These are phyloP conservation scores for Myriosclerotinia curreyana DNA, from an alignment of 2,329 filamentous ascomycete genomes.

Conservation along the genomic window DNA sequence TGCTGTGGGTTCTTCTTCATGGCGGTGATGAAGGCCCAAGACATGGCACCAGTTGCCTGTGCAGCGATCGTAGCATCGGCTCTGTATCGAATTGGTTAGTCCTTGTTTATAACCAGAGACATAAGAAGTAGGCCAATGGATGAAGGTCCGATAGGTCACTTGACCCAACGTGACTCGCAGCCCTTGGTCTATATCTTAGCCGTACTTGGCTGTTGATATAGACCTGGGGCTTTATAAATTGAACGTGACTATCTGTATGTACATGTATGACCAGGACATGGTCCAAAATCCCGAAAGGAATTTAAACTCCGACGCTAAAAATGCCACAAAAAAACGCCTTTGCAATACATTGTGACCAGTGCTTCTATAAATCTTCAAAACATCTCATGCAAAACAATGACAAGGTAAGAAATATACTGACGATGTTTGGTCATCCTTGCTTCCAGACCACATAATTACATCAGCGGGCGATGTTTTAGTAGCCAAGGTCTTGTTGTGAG, in stretches of 20 bases:
- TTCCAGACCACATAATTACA: conserved; percentile 97
- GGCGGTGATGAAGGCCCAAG: conserved; percentile 89
- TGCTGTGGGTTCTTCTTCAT: conserved; percentile 92
- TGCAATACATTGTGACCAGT: conserved; percentile 55
- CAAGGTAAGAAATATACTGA: conserved; percentile 50
- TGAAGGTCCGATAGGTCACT: conserved; percentile 21
- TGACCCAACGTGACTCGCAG: conserved; percentile 39
- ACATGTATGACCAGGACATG: conserved; percentile 28
- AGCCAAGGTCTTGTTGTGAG: conserved; percentile 73
- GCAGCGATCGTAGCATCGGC: conserved; percentile 82
- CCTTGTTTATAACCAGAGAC: background rate
- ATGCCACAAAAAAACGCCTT: conserved; percentile 50
- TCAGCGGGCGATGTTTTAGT: conserved; percentile 94
- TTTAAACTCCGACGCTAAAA: conserved; percentile 33
- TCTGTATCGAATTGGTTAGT: conserved; percentile 45
- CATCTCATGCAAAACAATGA: conserved; percentile 60
- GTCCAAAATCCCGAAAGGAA: conserved; percentile 27
- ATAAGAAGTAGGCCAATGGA: background rate
- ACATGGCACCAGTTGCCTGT: conserved; percentile 96
- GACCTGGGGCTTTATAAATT: conserved; percentile 34
- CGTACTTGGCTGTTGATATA: conserved; percentile 32
- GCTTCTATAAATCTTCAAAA: conserved; percentile 45
- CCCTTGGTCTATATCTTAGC: conserved; percentile 36
- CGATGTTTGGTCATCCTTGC: conserved; percentile 94
- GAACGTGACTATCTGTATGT: conserved; percentile 18